A percentile compares a stretch with the other conserved stretches of the same genome.
These are phyloP conservation scores for Chrysosporium keratinophilum DNA, from an alignment of 2,329 filamentous ascomycete genomes.

Conservation along the genomic window DNA sequence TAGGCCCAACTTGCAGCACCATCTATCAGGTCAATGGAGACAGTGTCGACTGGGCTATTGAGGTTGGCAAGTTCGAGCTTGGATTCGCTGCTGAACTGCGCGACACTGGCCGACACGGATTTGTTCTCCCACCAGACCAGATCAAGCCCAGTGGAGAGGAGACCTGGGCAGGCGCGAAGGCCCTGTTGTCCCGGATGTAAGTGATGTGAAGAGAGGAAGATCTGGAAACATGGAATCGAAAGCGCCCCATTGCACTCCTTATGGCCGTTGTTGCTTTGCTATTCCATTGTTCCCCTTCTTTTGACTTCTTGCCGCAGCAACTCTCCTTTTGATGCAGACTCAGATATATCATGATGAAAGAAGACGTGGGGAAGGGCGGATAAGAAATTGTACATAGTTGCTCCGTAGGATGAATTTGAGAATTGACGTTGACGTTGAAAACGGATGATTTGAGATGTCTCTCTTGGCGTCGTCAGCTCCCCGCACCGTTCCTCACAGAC, in stretches of 20 bases:
- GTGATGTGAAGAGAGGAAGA: not conserved
- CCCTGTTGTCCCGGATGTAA: slow-evolving; percentile 11
- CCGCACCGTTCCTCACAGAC: not conserved
- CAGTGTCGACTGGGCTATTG: slow-evolving; percentile 38
- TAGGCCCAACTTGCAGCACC: slow-evolving; percentile 47
- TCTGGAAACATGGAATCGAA: not conserved
- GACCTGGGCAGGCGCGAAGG: slow-evolving; percentile 35
- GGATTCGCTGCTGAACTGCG: slow-evolving; percentile 43
- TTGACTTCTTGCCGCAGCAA: not conserved
- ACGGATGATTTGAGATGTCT: no score
- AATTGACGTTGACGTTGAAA: not conserved
- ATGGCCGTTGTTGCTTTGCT: not conserved
- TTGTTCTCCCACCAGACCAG: slow-evolving; percentile 41
- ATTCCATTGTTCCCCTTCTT: not conserved
- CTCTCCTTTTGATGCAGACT: not conserved
- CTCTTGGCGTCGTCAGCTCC: not conserved
- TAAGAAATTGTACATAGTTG: not conserved
- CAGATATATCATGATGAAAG: not conserved
- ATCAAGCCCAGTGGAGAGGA: slow-evolving; percentile 41
- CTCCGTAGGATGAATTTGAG: not conserved
- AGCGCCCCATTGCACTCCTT: no score
- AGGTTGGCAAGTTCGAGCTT: slow-evolving; percentile 36
- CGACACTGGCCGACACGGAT: slow-evolving; percentile 41
- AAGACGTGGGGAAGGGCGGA: not conserved
- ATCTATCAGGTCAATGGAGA: slow-evolving; percentile 45